Base-by-base conservation (phyloP, 257 asterid genomes). In the Capsicum rhomboideum region DNA sequence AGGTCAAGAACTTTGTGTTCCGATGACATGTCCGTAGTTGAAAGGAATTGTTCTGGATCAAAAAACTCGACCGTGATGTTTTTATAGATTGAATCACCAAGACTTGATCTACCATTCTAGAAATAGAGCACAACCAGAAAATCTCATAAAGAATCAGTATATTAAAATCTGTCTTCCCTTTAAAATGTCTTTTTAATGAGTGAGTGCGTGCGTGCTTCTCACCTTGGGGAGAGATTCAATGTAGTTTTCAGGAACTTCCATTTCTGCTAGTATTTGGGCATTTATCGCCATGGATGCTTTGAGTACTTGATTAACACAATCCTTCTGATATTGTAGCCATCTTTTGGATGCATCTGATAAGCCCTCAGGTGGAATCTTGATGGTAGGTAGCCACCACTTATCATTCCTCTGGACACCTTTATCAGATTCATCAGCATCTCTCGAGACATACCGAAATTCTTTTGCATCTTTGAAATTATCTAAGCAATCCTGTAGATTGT, bases 191-290 rank as follows among this genome's bases (percentile, higher is more conserved):
- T 13, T 54, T 78, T 4, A 78, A 13, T 54, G 55, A 46, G 12
- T 61, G 23, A 17, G 20, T 53, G 59, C 2, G 23, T 18, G 61
- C 46, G 2, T 46, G n/a, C 34, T 20, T 79, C 54, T 79, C 40
- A 93, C 98, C 99, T 93, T 95, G 2, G 99, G 99, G n/a, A 95
- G 97, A 31, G 95, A 89, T 71, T 95, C 99, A 23, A 94, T 93
- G 90, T 95, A 95, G 94, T 86, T 90, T n/a, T 95, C 98, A 2
- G 99, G 99, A 82, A 95, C 90, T 87, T 94, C 98, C 98, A 93
- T 95, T 79, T 94, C 99, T 44, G 94, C 63, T 26, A 95, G 90
- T 58, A 90, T 84, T 83, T 95, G 98, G 85, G 99, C 96, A 69
- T 95, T 95, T 49, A 93, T 95, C 3, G 95, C 97, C 98, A 95